phyloP scores from a whole-genome alignment of 2,329 filamentous ascomycete genomes.

The Colletotrichum nymphaeae region DNA sequence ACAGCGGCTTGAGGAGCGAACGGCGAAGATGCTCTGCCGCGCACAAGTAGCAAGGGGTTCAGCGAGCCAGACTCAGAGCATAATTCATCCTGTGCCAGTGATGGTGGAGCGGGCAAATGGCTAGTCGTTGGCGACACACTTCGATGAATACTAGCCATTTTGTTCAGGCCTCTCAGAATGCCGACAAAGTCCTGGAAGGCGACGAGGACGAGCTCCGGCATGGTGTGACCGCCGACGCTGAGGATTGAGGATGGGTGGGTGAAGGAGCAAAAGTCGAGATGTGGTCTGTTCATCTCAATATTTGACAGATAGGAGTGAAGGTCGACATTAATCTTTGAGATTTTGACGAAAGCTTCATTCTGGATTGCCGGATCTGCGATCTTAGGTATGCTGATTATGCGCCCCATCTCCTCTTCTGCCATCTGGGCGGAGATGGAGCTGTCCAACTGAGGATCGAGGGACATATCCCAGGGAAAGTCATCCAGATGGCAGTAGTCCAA shows the following conservation, averaged over 20 bases:
- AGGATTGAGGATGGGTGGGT: background rate
- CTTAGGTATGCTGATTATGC: background rate
- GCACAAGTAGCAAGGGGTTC: background rate
- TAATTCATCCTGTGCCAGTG: background rate
- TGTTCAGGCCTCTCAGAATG: background rate
- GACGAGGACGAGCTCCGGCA: background rate
- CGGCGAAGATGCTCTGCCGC: background rate
- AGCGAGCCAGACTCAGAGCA: background rate
- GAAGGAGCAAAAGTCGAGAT: constrained; percentile 6
- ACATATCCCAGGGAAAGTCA: background rate
- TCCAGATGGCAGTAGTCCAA: background rate
- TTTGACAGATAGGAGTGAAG: constrained; percentile 28
- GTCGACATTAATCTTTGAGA: constrained; percentile 40
- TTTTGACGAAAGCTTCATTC: background rate
- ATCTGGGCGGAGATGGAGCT: background rate
- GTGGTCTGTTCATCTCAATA: background rate
- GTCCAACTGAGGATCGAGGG: background rate
- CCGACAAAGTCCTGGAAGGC: background rate
- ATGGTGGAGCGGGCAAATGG: too few relatives aligned
- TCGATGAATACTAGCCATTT: background rate
- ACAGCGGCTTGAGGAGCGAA: background rate
- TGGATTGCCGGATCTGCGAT: background rate
- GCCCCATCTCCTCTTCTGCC: too few relatives aligned
- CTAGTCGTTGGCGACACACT: background rate
- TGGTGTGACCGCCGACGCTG: background rate